Conservation (phyloP, 345 rosid species). For the Zanthoxylum bungeanum region DNA sequence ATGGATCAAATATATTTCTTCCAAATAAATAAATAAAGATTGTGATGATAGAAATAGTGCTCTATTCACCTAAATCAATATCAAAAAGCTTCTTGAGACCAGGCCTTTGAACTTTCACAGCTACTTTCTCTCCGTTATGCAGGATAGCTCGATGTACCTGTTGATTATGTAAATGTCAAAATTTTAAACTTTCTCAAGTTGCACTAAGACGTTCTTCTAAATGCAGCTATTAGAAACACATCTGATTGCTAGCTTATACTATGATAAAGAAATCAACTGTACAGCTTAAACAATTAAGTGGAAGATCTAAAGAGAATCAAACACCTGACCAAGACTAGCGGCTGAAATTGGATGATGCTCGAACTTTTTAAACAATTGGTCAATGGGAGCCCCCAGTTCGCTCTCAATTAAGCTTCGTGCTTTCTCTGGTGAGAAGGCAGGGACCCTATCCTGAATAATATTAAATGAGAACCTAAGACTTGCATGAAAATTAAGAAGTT, state of each 20-base stretch:
- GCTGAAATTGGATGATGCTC: constrained; percentile 97
- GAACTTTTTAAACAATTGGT: constrained; percentile 63
- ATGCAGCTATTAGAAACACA: not conserved
- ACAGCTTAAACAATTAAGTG: not conserved
- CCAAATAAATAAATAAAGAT: not conserved
- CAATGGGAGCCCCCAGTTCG: constrained; percentile 78
- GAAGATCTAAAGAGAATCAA: constrained; percentile 26
- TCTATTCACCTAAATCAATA: constrained; percentile 73
- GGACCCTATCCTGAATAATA: constrained; percentile 76
- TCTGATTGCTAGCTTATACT: not conserved
- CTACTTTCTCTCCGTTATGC: constrained; percentile 89
- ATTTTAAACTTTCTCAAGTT: not conserved
- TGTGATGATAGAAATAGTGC: not conserved
- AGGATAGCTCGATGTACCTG: constrained; percentile 94
- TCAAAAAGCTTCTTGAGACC: constrained; percentile 92
- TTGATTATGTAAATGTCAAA: constrained; percentile 17
- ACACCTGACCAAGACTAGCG: constrained; percentile 99
- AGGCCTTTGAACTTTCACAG: constrained; percentile 91
- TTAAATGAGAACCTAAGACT: not conserved
- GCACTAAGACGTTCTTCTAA: not conserved
- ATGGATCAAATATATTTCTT: not conserved
- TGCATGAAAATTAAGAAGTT: constrained; percentile 4
- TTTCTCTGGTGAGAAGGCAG: constrained; percentile 85
- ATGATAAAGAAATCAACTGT: not conserved
- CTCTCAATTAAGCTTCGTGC: constrained; percentile 65